A percentile compares a stretch with the other conserved stretches of the same genome.
Conservation (phyloP, 2,329 filamentous ascomycete genomes). For the Fusarium pininemorale region DNA sequence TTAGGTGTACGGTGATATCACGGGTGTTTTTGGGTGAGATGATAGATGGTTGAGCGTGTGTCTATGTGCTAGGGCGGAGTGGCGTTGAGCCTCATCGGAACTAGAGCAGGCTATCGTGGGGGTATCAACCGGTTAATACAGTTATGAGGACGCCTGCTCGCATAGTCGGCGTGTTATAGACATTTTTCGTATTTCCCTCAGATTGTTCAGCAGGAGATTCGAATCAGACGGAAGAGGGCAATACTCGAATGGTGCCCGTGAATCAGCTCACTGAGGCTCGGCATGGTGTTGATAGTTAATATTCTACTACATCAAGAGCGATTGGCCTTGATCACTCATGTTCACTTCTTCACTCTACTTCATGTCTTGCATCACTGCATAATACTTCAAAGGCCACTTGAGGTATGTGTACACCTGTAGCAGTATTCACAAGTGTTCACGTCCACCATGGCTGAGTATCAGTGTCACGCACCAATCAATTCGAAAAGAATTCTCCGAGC, state of each 20-base stretch:
- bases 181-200: neutral
- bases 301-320: too few species aligned
- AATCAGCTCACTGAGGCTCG: neutral
- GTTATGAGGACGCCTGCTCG: neutral
- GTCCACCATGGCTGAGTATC: neutral
- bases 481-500: neutral
- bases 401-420: neutral
- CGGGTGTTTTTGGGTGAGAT: neutral
- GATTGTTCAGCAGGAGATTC: neutral
- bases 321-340: neutral
- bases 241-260: neutral
- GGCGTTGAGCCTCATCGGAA: neutral
- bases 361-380: neutral
- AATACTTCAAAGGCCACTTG: neutral
- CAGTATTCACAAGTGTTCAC: neutral
- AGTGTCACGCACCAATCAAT: neutral
- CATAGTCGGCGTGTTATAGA: neutral
- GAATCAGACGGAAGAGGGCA: neutral
- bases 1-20: neutral
- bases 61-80: neutral
- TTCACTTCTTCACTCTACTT: neutral
- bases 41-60: neutral
- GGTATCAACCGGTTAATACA: neutral
- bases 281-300: neutral
- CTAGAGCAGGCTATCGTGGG: neutral